Base-by-base conservation (phyloP, 768 basidiomycete species). In the Naganishia friedmannii region DNA sequence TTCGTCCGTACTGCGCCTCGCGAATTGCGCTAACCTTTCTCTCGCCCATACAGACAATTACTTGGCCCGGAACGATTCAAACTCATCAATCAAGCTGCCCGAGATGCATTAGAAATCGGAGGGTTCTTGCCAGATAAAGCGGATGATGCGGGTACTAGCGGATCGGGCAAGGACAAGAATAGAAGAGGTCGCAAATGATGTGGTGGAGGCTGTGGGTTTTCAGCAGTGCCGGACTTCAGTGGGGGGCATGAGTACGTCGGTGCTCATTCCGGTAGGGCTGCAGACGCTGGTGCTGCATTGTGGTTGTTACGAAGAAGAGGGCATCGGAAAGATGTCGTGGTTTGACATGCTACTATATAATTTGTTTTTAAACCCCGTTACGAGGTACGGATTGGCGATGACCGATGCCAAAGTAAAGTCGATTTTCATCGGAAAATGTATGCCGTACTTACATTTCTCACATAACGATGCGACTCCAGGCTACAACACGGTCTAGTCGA, bases 1-100 rank as follows among this genome's bases (percentile, higher is more conserved):
- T n/a, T 3, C 4, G 2, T 42, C 26, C 15, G 19, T 21, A 13
- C 42, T 10, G 15, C 1, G 10, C 8, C 15, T 8, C 34, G 66
- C 5, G 3, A 34, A 55, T 17, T 8, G 13, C 29, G 28, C 34
- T 39, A 19, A 32, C 12, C n/a, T 42, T 21, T 8, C 32, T 55
- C 37, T 19, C 15, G 3, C 9, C 19, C 12, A 31, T 10, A 39
- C 31, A 68, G 70, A 29, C 63, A 53, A 55, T 90, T 91, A 72
- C 84, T 99, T 0, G 94, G 92, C 3, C 88, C 93, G 0, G 93
- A 94, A 72, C 68, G 82, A 57, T 82, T 85, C 79, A 84, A 85
- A 69, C 92, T 95, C 75, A 98, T 99, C 80, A 97, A 95, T 77
- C 91, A 94, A 78, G 92, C 92, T 3, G 95, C 94, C 1, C 86